Conservation (phyloP, 202 grass and related monocot species). For the Brachypodium distachyon region DNA sequence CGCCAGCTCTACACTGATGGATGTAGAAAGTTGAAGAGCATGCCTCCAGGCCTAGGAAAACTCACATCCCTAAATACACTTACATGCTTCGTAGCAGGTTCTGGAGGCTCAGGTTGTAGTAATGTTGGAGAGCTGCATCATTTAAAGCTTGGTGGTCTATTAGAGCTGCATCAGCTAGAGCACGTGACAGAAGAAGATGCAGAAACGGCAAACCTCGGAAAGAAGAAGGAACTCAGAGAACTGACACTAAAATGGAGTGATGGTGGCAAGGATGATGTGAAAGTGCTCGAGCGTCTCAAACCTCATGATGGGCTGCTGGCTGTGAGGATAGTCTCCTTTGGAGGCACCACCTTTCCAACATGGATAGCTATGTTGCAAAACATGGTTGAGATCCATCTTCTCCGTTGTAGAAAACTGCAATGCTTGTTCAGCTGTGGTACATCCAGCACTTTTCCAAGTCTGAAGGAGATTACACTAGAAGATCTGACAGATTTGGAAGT, state of each 20-base stretch:
- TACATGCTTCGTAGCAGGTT: neutral
- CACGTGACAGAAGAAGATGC: neutral
- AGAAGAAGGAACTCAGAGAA: neutral
- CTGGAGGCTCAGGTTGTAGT: neutral
- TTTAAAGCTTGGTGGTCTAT: neutral
- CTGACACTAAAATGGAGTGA: neutral
- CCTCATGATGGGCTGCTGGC: neutral
- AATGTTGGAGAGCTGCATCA: neutral
- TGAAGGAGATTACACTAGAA: neutral
- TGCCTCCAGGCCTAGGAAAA: neutral
- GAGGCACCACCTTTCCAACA: neutral
- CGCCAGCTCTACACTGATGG: neutral
- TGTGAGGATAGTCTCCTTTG: neutral
- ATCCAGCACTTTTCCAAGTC: neutral
- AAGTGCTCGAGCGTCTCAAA: conserved; percentile 6
- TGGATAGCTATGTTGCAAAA: neutral
- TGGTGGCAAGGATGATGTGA: neutral
- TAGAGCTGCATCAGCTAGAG: neutral
- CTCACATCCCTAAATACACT: neutral
- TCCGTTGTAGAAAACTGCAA: neutral
- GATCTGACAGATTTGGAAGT: neutral
- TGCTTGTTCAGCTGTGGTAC: neutral
- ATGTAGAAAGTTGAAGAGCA: neutral
- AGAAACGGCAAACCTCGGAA: neutral
- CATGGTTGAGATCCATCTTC: conserved; percentile 1